Base-by-base conservation (phyloP, 1,284 basidiomycete genomes). In the Exsudoporus floridanus region DNA sequence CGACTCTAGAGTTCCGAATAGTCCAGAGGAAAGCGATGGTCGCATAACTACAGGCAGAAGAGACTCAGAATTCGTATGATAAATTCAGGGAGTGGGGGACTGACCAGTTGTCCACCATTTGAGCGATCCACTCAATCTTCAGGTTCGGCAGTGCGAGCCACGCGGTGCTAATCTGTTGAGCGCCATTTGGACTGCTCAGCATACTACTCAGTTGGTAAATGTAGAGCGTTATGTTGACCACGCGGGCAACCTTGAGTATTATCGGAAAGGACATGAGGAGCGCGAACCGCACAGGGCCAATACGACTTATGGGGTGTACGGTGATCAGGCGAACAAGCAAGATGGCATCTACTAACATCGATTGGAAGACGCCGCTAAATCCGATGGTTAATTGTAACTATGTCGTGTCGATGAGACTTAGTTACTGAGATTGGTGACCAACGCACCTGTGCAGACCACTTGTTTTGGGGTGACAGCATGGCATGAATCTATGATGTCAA, bases 101-200 rank as follows among this genome's bases (percentile, higher is more conserved):
- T 25, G 4, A 65, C 63, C 45, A 33, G 35, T 69, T 65, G 30
- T 65, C 63, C 21, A 54, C 52, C 8, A 65, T 34, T 34, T 67
- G 63, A 4, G 55, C 25, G 2, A 46, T 50, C 60, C 65, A 64
- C 23, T 67, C 63, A 10, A 61, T 52, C 23, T 63, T 64, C 27
- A 61, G 2, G 42, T 50, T 56, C 18, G 57, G 60, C 3, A 55
- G 43, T n/a, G 50, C 25, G 12, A 46, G n/a, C 56, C 53, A 61
- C 5, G 37, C 40, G 1, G 28, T 12, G 14, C 4, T 4, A 23
- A 53, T 19, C 2, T 21, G 35, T 34, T 35, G 16, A 2, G 27
- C n/a, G 7, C 43, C 30, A 12, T 52, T 7, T 7, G 56, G 46
- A 28, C 46, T 41, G n/a, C 39, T 42, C 4, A 30, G 30, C 16